Evolutionary conservation across 208 protist genomes (phyloP).

Genomic region (Leptomonas pyrrhocoris): DNA sequence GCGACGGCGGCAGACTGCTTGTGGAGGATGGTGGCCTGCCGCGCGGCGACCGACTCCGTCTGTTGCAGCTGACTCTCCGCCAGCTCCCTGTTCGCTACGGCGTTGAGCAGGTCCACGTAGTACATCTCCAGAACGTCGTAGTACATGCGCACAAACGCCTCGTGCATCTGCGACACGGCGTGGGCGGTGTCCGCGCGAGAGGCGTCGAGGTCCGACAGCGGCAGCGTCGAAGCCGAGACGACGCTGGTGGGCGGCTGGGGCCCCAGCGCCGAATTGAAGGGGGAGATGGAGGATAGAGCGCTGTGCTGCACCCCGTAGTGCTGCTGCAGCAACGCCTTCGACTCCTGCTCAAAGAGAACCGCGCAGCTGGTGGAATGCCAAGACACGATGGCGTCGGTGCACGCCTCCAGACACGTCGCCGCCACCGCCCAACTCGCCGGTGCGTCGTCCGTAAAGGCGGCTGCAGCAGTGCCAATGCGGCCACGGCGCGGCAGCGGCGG

Average conservation of each 20-base stretch:
- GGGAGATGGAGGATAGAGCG: not conserved
- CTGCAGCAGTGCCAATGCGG: conserved; percentile 4
- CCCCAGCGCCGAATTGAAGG: not conserved
- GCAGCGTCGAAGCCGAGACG: conserved; percentile 20
- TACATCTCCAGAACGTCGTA: conserved; percentile 59
- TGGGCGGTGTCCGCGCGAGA: not conserved
- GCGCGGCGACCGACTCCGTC: conserved; percentile 36
- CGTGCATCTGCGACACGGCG: conserved; percentile 20
- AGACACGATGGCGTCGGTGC: conserved; percentile 16
- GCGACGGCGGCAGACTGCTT: conserved; percentile 31
- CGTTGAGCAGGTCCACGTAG: conserved; percentile 65
- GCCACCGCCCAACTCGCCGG: conserved; percentile 17
- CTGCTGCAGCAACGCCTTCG: conserved; percentile 1
- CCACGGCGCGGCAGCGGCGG: not conserved
- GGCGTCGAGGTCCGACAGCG: conserved; percentile 2
- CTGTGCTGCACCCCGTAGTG: not conserved
- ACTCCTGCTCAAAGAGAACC: conserved; percentile 28
- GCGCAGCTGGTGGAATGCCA: conserved; percentile 45
- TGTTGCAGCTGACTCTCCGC: conserved; percentile 40
- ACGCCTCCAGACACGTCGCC: conserved; percentile 9
- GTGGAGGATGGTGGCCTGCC: conserved; percentile 39
- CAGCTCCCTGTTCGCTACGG: conserved; percentile 49
- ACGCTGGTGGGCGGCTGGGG: conserved; percentile 1
- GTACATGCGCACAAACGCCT: conserved; percentile 37
- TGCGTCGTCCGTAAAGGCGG: conserved; percentile 3